These are phyloP conservation scores for Chaetomidium leptoderma DNA, from an alignment of 495 filamentous ascomycete species.

Conservation along the genomic window DNA sequence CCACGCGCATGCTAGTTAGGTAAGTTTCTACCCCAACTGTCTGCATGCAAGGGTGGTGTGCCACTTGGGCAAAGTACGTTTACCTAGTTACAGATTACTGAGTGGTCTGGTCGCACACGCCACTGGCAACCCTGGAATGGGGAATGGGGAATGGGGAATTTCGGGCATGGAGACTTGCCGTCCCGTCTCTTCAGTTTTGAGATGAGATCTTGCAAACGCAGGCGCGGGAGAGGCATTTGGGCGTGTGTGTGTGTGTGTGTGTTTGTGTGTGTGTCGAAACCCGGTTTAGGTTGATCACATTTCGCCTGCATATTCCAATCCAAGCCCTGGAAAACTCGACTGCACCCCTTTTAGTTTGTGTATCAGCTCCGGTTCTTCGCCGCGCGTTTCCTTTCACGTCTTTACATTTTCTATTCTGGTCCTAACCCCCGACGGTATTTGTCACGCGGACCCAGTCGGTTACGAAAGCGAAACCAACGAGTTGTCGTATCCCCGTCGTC, in stretches of 20 bases:
- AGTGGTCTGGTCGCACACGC: not conserved
- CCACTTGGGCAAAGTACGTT: not conserved
- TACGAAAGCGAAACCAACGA: not conserved
- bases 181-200: not conserved
- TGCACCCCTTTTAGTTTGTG: too few species aligned
- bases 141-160: not conserved
- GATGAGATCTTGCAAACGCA: constrained; percentile 1
- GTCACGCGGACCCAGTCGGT: too few species aligned
- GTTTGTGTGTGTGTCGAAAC: not conserved
- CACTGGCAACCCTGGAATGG: constrained; percentile 1
- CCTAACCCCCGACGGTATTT: too few species aligned
- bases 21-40: too few species aligned
- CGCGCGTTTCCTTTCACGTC: not conserved
- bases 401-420: not conserved
- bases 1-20: constrained; percentile 4
- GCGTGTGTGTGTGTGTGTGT: too few species aligned
- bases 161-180: not conserved
- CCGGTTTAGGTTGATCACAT: too few species aligned
- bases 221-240: not conserved
- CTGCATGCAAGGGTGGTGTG: not conserved
- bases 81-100: too few species aligned
- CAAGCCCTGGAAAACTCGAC: too few species aligned
- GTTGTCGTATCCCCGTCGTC: not conserved
- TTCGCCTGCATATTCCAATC: not conserved
- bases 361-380: too few species aligned